Evolutionary conservation across 2,329 filamentous ascomycete species (phyloP), one percentile per base, ranked within the genome.

Genomic region (Rosellinia necatrix): DNA sequence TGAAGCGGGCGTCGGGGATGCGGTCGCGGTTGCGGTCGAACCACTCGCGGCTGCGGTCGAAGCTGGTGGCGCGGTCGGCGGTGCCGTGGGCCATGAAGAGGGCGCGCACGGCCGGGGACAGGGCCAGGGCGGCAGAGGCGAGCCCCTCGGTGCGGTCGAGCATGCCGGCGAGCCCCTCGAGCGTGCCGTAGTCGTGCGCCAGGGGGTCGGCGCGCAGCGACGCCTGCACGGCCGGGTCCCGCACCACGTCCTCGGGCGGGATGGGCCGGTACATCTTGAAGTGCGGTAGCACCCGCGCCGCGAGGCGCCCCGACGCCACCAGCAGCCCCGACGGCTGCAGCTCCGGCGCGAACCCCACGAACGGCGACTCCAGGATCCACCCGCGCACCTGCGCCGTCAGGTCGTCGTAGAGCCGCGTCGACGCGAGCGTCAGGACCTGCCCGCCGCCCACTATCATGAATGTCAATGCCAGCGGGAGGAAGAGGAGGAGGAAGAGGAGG

Each of bases 141-240:
- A 96, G 74, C 49, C 78, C 78, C 4, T 75, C 75, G 1, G 87
- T 87, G 22, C 92, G 83, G 70, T 96, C 90, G 61, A 97, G 75
- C 81, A 96, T 81, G 0, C 84, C 87, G 0, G 88, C 82, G 29
- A 96, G 71, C 1, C 90, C 90, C 71, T 92, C 87, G n/a, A 96
- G 78, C 6, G 92, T 96, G 30, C 91, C 92, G 2, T 86, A 93
- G 71, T 93, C 82, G 74, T 96, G 92, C 72, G 87, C 85, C 49
- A 96, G 77, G 46, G 78, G 69, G 72, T 97, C 92, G 25, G 83
- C 80, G 2, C 76, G 75, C 61, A 90, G 81, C 22, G 77, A 80
- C 66, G 82, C 76, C 49, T 82, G 79, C 2, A 90, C 83, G 19
- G 75, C 82, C 21, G 81, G 76, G 71, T 93, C 89, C 21, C 91